These are phyloP conservation scores for Tolypocladium guangdongense DNA, from an alignment of 2,329 filamentous ascomycete genomes.

Conservation along the genomic window DNA sequence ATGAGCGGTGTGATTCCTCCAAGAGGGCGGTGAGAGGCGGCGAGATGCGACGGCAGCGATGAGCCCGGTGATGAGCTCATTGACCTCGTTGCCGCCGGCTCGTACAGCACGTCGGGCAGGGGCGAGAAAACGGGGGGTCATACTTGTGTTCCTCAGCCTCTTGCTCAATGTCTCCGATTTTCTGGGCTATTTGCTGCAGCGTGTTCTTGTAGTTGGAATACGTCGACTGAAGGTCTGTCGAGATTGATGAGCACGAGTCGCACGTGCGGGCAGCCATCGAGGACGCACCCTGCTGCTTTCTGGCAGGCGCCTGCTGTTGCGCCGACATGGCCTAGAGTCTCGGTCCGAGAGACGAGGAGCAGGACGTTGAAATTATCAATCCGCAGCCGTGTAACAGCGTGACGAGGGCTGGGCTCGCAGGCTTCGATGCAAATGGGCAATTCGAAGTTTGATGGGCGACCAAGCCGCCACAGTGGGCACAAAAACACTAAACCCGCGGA, in stretches of 20 bases:
- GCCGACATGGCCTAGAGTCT: constrained; percentile 30
- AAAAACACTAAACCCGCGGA: not conserved
- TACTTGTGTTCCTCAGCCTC: constrained; percentile 98
- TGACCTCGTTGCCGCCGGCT: not conserved
- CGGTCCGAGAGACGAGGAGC: not conserved
- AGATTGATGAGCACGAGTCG: constrained; percentile 4
- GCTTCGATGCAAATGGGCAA: not conserved
- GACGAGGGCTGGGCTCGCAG: not conserved
- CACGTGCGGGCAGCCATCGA: not conserved
- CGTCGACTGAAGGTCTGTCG: constrained; percentile 63
- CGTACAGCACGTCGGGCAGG: not conserved
- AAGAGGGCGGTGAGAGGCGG: constrained; percentile 17
- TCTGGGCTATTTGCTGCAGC: constrained; percentile 86
- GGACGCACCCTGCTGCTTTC: constrained; percentile 60
- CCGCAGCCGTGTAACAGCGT: not conserved
- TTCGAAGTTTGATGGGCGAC: not conserved
- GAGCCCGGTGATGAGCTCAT: not conserved
- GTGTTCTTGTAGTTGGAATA: constrained; percentile 69
- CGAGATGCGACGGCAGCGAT: constrained; percentile 19
- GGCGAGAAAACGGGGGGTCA: not conserved
- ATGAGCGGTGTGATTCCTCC: constrained; percentile 9
- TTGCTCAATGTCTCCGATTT: constrained; percentile 95
- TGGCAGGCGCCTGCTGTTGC: constrained; percentile 39
- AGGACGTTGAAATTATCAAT: not conserved
- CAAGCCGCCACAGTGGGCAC: constrained; percentile 1